Base-by-base conservation (phyloP, 2,329 filamentous ascomycete species). In the Cytospora piceicola region DNA sequence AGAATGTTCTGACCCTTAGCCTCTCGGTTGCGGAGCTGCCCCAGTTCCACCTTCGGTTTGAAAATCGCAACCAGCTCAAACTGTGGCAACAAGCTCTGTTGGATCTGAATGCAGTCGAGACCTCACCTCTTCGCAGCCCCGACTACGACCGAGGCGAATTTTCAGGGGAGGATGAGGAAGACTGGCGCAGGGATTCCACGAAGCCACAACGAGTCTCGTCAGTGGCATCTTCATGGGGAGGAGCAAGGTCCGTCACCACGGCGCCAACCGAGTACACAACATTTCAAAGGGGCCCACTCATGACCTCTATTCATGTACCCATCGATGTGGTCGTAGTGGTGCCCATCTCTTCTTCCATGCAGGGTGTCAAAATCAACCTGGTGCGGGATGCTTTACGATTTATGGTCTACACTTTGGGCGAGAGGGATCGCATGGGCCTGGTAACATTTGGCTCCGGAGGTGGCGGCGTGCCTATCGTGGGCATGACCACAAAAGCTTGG, bases 401-500 rank as follows among this genome's bases (percentile, higher is more conserved):
- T 76, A 89, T 99, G 77, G 92, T 99, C 2, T 86, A 90, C 71
- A 94, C 88, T 57, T 87, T 99, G 0, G 95, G 95, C 36, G 93
- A 97, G 71, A 87, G 93, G 62, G 95, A 99, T 76, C 91, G 95
- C 54, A 97, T 99, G 94, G 95, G 95, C 7, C 80, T 99, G 53
- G 95, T 99, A 27, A 97, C 95, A 0, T 99, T 99, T 76, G 95
- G 95, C 3, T 97, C 94, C 0, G 96, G 93, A 65, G 91, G 91
- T 55, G 95, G 95, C 24, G 94, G 94, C 20, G 93, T 97, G 42
- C 93, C 95, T 1, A 86, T 99, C 55, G 95, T 98, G n/a, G 93
- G 94, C 58, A 97, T 99, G 94, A 97, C 94, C 0, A 94, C 92
- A 39, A 98, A 97, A 78, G 87, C 89, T 3, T 99, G 95, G 95